phyloP scores from a whole-genome alignment of 129 eudicot species.

The Helianthus tuberosus region DNA sequence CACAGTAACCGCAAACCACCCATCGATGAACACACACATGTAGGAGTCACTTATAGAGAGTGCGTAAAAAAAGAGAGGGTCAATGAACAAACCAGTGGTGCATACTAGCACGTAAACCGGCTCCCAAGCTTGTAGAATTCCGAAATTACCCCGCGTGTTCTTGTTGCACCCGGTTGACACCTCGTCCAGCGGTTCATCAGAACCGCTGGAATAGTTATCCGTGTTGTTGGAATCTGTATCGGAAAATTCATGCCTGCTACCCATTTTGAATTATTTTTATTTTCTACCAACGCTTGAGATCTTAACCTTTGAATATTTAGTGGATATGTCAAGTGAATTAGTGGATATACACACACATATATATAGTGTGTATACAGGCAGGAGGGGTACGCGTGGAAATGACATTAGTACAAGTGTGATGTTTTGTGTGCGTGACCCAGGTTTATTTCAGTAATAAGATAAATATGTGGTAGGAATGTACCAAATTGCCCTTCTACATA shows the following conservation, averaged over 20 bases:
- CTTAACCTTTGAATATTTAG: background rate
- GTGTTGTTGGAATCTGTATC: constrained; percentile 27
- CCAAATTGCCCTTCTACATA: constrained; percentile 12
- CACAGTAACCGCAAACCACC: constrained; percentile 87
- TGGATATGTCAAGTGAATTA: background rate
- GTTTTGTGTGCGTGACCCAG: constrained; percentile 21
- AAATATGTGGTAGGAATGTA: background rate
- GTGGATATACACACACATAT: background rate
- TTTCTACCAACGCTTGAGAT: background rate
- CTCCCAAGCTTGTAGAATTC: constrained; percentile 66
- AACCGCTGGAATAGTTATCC: constrained; percentile 1
- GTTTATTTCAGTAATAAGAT: background rate
- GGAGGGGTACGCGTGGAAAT: constrained; percentile 30
- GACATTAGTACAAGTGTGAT: constrained; percentile 23
- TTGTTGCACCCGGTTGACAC: background rate
- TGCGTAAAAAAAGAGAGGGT: constrained; percentile 87
- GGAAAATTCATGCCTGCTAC: constrained; percentile 33
- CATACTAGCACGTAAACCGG: constrained; percentile 70
- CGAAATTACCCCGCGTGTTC: background rate
- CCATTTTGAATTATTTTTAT: constrained; percentile 13
- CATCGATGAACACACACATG: constrained; percentile 87
- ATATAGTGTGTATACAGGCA: background rate
- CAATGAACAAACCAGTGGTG: constrained; percentile 73
- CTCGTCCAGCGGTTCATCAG: constrained; percentile 21
- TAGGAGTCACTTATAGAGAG: constrained; percentile 65